phyloP scores from a whole-genome alignment of 2,329 filamentous ascomycete species.

The Coleophoma crateriformis region DNA sequence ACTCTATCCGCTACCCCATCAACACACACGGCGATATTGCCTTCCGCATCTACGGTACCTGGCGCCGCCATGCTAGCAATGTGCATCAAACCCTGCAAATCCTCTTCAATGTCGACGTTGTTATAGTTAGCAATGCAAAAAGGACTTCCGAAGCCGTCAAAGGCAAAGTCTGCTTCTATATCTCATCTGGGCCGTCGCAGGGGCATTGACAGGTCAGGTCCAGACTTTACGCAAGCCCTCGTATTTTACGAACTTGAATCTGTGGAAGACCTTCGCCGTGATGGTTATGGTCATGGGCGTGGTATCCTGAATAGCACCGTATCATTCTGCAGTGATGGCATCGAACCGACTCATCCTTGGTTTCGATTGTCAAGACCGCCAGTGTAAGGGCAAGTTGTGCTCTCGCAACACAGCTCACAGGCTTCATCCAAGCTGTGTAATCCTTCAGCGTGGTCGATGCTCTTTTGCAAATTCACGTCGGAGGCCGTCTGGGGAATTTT shows the following conservation, averaged over 20 bases:
- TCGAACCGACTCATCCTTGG: no score
- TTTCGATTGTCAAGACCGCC: no score
- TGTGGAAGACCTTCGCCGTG: conserved; percentile 22
- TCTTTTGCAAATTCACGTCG: conserved; percentile 51
- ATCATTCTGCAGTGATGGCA: no score
- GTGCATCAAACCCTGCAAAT: conserved; percentile 11
- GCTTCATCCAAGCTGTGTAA: not conserved
- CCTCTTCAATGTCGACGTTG: conserved; percentile 11
- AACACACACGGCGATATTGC: conserved; percentile 17
- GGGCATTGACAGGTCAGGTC: conserved; percentile 23
- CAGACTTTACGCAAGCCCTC: conserved; percentile 23
- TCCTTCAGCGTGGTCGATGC: conserved; percentile 46
- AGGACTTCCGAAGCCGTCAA: conserved; percentile 14
- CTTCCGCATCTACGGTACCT: conserved; percentile 12
- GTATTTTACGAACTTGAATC: conserved; percentile 21
- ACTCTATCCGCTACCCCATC: conserved; percentile 14
- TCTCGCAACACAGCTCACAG: not conserved
- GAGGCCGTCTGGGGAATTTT: conserved; percentile 17
- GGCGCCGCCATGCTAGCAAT: conserved; percentile 14
- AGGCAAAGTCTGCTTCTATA: conserved; percentile 15
- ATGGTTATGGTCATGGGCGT: conserved; percentile 27
- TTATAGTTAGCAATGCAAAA: conserved; percentile 16
- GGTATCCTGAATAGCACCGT: conserved; percentile 11
- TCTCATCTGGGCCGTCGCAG: conserved; percentile 21
- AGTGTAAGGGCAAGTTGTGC: no score